Evolutionary conservation across 1,284 basidiomycete genomes (phyloP).

Genomic region (Phylloboletellus chloephorus): DNA sequence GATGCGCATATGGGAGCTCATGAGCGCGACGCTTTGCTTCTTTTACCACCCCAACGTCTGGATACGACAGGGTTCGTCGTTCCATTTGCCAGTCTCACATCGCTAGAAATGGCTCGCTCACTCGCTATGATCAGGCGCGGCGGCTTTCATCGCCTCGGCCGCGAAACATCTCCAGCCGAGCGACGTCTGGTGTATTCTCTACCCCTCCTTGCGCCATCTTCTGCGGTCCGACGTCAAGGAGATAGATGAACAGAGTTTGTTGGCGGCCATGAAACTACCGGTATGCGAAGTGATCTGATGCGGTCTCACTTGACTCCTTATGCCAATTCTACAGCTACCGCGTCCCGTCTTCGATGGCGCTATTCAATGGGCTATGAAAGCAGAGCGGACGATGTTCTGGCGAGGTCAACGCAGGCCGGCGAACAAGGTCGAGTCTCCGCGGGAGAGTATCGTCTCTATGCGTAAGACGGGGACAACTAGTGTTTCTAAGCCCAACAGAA

Average conservation of each 20-base stretch:
- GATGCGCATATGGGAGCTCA: constrained; percentile 91
- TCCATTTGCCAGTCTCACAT: not conserved
- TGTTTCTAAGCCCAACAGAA: constrained; percentile 47
- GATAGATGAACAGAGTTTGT: constrained; percentile 70
- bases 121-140: constrained; percentile 54
- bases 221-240: constrained; percentile 80
- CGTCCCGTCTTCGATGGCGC: constrained; percentile 82
- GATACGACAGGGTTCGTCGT: constrained; percentile 78
- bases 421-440: constrained; percentile 57
- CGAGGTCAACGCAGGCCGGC: constrained; percentile 43
- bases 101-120: not conserved
- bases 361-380: constrained; percentile 82
- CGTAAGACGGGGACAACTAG: constrained; percentile 45
- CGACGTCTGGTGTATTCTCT: constrained; percentile 95
- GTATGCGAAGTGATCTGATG: constrained; percentile 43
- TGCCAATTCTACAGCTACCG: constrained; percentile 48
- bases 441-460: constrained; percentile 62
- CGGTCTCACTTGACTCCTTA: constrained; percentile 2
- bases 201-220: constrained; percentile 84
- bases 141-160: constrained; percentile 81
- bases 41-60: constrained; percentile 96
- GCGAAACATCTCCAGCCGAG: constrained; percentile 74
- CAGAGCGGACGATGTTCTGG: constrained; percentile 76
- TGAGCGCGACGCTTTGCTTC: constrained; percentile 82
- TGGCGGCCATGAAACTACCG: constrained; percentile 71